Evolutionary conservation across 208 protist species (phyloP).

Genomic region (Leishmania tarentolae): DNA sequence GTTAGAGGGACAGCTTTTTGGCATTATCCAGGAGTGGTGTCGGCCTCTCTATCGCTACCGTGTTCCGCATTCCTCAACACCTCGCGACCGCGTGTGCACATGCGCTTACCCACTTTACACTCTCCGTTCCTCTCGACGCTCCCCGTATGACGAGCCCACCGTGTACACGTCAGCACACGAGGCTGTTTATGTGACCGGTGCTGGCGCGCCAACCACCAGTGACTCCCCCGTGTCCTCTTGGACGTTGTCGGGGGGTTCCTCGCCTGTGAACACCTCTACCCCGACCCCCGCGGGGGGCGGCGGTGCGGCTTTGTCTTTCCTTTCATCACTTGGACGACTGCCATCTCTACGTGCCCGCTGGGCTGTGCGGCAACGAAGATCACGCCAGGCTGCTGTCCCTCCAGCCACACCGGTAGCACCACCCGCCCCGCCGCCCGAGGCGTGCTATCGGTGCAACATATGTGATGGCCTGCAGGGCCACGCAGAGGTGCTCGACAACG

Average conservation of each 20-base stretch:
- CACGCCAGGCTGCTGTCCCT: not conserved
- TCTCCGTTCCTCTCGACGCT: constrained; percentile 41
- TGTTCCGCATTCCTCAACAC: constrained; percentile 37
- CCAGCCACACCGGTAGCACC: constrained; percentile 1
- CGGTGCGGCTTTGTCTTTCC: constrained; percentile 8
- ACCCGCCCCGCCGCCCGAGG: constrained; percentile 11
- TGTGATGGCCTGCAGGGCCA: constrained; percentile 47
- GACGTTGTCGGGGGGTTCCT: not conserved
- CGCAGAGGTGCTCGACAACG: not conserved
- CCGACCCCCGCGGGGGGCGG: not conserved
- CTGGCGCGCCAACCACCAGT: not conserved
- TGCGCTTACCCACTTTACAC: constrained; percentile 72
- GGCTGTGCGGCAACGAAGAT: constrained; percentile 23
- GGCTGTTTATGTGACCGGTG: constrained; percentile 16
- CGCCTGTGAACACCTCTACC: not conserved
- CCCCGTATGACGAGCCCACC: constrained; percentile 43
- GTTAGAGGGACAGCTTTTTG: constrained; percentile 20
- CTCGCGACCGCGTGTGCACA: constrained; percentile 40
- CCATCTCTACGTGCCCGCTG: constrained; percentile 28
- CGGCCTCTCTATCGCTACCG: constrained; percentile 42
- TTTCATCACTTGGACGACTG: constrained; percentile 20
- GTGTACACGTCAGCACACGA: constrained; percentile 12
- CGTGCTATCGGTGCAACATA: constrained; percentile 70
- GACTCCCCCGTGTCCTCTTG: not conserved
- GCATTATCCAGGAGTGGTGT: constrained; percentile 28